Percentiles rank a stretch among this genome's conserved stretches.
Conservation (phyloP, 1,284 basidiomycete species). For the Apiotrichum siamense region DNA sequence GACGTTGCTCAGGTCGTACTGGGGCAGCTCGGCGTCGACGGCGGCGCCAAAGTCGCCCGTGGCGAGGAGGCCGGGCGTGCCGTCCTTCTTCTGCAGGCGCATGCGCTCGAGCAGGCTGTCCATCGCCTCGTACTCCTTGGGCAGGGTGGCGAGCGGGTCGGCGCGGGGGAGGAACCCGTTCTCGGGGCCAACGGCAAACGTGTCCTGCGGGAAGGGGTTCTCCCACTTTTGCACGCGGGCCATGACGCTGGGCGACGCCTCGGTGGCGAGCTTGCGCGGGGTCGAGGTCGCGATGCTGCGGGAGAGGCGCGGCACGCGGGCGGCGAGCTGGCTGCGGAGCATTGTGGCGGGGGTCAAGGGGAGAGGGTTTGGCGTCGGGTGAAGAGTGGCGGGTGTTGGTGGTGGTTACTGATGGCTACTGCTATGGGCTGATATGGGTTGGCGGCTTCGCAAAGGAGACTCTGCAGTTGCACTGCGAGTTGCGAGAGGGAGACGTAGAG, state of each 20-base stretch:
- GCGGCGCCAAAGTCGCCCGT: conserved; percentile 17
- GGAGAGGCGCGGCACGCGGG: not conserved
- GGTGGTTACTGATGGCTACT: not conserved
- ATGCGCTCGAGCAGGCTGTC: conserved; percentile 17
- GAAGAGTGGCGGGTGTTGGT: not conserved
- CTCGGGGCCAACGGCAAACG: conserved; percentile 10
- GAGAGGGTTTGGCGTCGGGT: not conserved
- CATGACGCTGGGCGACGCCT: not conserved
- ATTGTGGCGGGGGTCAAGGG: not conserved
- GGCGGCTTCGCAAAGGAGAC: no score
- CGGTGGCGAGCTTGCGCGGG: conserved; percentile 1
- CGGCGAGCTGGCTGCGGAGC: not conserved
- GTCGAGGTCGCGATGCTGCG: not conserved
- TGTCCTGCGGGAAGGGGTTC: conserved; percentile 16
- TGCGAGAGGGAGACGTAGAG: no score
- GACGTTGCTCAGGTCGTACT: conserved; percentile 17
- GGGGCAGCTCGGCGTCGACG: conserved; percentile 11
- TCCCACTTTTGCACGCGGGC: conserved; percentile 3
- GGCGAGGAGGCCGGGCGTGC: conserved; percentile 9
- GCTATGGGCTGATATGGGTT: not conserved
- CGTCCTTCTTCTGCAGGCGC: conserved; percentile 12
- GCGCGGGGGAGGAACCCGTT: conserved; percentile 17
- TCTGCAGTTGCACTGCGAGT: no score
- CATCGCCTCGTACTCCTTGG: conserved; percentile 18
- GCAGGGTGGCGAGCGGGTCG: conserved; percentile 13